Base-by-base conservation (phyloP, 306 rosid species). In the Calophaca sinica region DNA sequence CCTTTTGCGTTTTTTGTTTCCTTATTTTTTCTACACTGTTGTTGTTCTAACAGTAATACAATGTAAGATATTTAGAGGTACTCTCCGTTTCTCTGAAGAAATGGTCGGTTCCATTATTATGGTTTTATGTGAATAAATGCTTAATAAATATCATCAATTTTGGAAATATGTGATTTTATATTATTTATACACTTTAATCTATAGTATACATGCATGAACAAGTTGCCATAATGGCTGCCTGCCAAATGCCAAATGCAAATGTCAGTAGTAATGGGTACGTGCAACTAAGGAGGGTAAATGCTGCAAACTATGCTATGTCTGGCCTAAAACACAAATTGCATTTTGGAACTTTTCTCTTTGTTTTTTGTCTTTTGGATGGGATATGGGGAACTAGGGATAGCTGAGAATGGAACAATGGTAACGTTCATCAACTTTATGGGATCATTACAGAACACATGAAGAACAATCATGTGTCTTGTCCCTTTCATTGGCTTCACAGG, bases 401-500 rank as follows among this genome's bases (percentile, higher is more conserved):
- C 55, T 32, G 46, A 54, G 50, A 70, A 70, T 70, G 76, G 42
- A 53, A 67, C 11, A 57, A 73, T 32, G 51, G 78, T 53, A 75
- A 70, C 70, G 13, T 29, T 54, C 4, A 52, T 49, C 65, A 53
- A 35, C 62, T 31, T 13, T 44, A 12, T 41, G 33, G 72, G 80
- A 73, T 73, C 68, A 73, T 75, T 71, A 29, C 79, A 52, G 39
- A 71, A 76, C 72, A 84, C 58, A 80, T 42, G 49, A 72, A 76
- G 87, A 84, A 84, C 81, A 80, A 84, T 76, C 82, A 80, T 32
- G 55, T 29, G 87, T 63, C 11, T 26, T 46, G 84, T 84, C 80
- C 59, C 77, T 76, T 72, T 84, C 83, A 49, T 11, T 66, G 55
- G 2, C 45, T 32, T 60, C n/a, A 32, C 77, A 59, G n/a, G 54